These are phyloP conservation scores for Vigna trinervia DNA, from an alignment of 306 rosid species.

Conservation along the genomic window DNA sequence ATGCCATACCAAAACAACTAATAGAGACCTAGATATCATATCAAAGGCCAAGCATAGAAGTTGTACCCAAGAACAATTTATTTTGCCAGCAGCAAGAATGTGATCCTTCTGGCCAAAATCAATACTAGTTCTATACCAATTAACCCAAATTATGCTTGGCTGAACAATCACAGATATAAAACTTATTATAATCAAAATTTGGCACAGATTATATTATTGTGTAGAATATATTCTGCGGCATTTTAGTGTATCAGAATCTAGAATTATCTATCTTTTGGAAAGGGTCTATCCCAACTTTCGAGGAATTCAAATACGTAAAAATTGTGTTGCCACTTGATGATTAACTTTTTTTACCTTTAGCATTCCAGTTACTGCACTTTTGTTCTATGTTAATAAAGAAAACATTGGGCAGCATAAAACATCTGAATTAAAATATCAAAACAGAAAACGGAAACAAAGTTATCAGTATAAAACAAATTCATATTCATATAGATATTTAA, in stretches of 20 bases:
- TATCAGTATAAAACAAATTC: no score
- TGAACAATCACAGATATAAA: background rate
- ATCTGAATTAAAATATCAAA: no score
- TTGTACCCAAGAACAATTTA: slow-evolving; percentile 12
- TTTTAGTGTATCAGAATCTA: background rate
- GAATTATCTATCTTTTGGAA: background rate
- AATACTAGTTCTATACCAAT: background rate
- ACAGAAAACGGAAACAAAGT: no score
- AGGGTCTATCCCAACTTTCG: background rate
- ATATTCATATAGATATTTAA: background rate
- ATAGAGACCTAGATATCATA: slow-evolving; percentile 14
- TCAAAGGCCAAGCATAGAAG: background rate
- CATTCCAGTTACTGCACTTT: background rate
- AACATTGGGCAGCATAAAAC: background rate
- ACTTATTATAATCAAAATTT: background rate
- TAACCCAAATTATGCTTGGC: background rate
- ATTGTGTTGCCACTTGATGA: background rate
- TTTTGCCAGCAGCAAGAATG: background rate
- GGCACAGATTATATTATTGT: background rate
- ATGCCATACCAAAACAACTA: slow-evolving; percentile 24
- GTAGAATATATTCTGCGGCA: background rate
- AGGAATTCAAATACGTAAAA: background rate
- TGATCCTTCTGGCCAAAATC: background rate
- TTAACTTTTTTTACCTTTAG: background rate
- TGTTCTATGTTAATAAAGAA: background rate